phyloP scores from a whole-genome alignment of 2,329 filamentous ascomycete genomes.

The Orbilia brochopaga region DNA sequence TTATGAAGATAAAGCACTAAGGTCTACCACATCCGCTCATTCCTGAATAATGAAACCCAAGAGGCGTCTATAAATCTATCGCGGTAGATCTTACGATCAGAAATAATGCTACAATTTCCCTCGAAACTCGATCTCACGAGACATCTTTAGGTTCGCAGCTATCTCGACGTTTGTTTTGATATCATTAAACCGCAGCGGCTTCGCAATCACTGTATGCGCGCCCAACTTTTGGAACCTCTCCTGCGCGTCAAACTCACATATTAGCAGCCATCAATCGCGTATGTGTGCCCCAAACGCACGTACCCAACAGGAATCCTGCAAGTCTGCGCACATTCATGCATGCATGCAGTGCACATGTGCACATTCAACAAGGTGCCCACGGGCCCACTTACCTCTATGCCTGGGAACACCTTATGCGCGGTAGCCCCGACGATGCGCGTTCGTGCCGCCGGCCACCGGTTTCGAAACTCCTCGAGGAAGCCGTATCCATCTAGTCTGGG shows the following conservation, averaged over 20 bases:
- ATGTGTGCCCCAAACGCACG: too few species aligned
- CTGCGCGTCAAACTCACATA: neutral
- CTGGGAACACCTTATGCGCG: neutral
- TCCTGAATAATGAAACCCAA: neutral
- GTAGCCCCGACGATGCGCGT: slow-evolving; percentile 19
- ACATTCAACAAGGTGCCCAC: neutral
- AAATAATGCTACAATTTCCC: slow-evolving; percentile 26
- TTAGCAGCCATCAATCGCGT: too few species aligned
- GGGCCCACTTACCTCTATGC: slow-evolving; percentile 12
- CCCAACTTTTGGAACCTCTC: slow-evolving; percentile 14
- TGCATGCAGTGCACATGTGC: too few species aligned
- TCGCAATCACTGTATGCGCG: neutral
- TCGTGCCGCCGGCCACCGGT: slow-evolving; percentile 15
- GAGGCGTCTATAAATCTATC: too few species aligned
- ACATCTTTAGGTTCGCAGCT: slow-evolving; percentile 18
- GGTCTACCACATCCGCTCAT: neutral
- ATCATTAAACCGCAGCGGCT: slow-evolving; percentile 9
- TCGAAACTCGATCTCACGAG: slow-evolving; percentile 34
- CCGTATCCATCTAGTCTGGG: slow-evolving; percentile 22
- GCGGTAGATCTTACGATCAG: too few species aligned
- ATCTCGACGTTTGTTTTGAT: neutral
- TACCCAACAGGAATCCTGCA: neutral
- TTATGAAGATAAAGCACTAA: slow-evolving; percentile 33
- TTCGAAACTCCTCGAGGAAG: slow-evolving; percentile 30
- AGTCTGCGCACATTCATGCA: too few species aligned